These are phyloP conservation scores for Torulaspora gathmanii DNA, from an alignment of 805 yeast genomes.

Conservation along the genomic window DNA sequence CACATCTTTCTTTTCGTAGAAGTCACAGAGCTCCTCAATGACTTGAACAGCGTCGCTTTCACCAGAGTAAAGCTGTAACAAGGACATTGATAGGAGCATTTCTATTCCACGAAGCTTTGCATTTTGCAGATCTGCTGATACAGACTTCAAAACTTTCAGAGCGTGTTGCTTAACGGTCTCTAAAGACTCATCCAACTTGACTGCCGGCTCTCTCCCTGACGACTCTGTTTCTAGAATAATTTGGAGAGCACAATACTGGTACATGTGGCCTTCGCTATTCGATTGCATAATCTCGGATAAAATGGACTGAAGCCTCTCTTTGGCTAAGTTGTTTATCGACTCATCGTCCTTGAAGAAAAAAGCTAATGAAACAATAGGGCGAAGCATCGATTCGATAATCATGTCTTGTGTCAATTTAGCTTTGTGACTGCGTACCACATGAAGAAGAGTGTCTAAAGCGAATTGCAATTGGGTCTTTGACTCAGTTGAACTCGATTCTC, in stretches of 20 bases:
- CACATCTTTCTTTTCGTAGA: slow-evolving; percentile 36
- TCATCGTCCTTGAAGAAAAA: slow-evolving; percentile 30
- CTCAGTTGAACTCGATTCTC: neutral
- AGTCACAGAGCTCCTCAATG: slow-evolving; percentile 56
- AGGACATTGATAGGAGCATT: slow-evolving; percentile 66
- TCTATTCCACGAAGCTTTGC: slow-evolving; percentile 61
- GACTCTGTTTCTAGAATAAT: slow-evolving; percentile 32
- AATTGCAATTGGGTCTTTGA: slow-evolving; percentile 39
- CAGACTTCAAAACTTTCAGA: slow-evolving; percentile 43
- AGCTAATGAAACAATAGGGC: slow-evolving; percentile 31
- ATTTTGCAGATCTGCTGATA: slow-evolving; percentile 29
- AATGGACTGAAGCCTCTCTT: slow-evolving; percentile 64
- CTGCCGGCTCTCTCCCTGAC: slow-evolving; percentile 27
- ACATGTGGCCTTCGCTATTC: slow-evolving; percentile 35
- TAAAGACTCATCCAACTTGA: slow-evolving; percentile 57
- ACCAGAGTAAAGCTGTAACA: slow-evolving; percentile 73
- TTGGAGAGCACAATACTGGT: slow-evolving; percentile 56
- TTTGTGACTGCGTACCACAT: slow-evolving; percentile 47
- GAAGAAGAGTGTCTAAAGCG: slow-evolving; percentile 55
- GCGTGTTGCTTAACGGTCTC: slow-evolving; percentile 45
- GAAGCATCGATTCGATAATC: slow-evolving; percentile 34
- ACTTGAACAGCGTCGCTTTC: slow-evolving; percentile 71
- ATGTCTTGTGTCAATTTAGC: slow-evolving; percentile 21
- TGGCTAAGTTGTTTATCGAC: slow-evolving; percentile 36
- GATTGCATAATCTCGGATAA: slow-evolving; percentile 52